Percentiles rank a stretch among this genome's conserved stretches.
These are phyloP conservation scores for Wickerhamiella azyma DNA, from an alignment of 805 yeast species.

Conservation along the genomic window DNA sequence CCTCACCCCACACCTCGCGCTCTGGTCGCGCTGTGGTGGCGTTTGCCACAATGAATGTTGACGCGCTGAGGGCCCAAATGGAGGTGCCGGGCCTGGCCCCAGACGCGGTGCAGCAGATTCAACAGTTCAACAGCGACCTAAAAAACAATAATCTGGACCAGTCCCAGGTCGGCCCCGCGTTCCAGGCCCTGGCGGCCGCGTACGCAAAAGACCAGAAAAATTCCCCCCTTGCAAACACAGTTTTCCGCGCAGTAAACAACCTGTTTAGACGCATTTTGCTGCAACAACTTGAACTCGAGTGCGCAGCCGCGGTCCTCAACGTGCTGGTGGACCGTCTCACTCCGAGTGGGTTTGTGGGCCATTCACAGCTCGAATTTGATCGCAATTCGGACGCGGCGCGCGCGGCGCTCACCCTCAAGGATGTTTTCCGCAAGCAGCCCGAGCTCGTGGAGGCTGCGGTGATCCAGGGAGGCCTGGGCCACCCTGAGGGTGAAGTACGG, in stretches of 20 bases:
- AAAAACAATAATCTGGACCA: slow-evolving; percentile 14
- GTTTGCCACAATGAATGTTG: not conserved
- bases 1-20: not conserved
- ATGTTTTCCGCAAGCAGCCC: slow-evolving; percentile 29
- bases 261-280: slow-evolving; percentile 32
- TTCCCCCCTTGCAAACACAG: slow-evolving; percentile 16
- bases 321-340: slow-evolving; percentile 21
- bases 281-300: slow-evolving; percentile 27
- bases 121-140: slow-evolving; percentile 17
- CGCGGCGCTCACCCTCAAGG: slow-evolving; percentile 21
- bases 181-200: slow-evolving; percentile 20
- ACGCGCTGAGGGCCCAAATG: not conserved
- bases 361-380: not conserved
- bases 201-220: not conserved
- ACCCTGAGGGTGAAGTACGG: slow-evolving; percentile 17
- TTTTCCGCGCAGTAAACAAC: slow-evolving; percentile 35
- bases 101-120: slow-evolving; percentile 9
- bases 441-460: slow-evolving; percentile 24
- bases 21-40: not conserved
- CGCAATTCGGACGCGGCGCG: slow-evolving; percentile 1
- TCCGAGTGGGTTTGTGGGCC: slow-evolving; percentile 1
- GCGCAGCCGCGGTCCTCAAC: slow-evolving; percentile 24
- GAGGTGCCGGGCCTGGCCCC: not conserved
- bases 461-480: slow-evolving; percentile 23
- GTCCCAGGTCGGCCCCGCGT: slow-evolving; percentile 14